Percentiles rank a stretch among this genome's conserved stretches.
phyloP scores from a whole-genome alignment of 495 filamentous ascomycete species.

The Oidiodendron maius region DNA sequence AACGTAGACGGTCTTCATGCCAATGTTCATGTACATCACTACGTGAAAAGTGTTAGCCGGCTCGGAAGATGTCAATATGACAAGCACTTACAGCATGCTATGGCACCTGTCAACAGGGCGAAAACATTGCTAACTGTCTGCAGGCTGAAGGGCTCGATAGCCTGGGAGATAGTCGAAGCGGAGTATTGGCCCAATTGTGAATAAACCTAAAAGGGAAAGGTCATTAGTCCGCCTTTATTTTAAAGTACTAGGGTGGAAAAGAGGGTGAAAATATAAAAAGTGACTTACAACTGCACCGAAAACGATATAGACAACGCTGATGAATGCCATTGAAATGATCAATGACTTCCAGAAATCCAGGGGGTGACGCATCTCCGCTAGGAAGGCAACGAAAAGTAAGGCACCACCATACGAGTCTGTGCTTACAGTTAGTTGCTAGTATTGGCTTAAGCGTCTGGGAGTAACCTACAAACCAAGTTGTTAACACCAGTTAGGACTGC shows the following conservation, averaged over 20 bases:
- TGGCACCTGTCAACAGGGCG: constrained; percentile 39
- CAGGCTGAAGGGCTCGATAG: constrained; percentile 30
- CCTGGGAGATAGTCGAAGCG: constrained; percentile 39
- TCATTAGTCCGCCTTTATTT: too few species aligned
- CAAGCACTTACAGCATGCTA: too few species aligned
- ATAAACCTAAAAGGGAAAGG: too few species aligned
- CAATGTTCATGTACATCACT: constrained; percentile 58
- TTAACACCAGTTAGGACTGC: constrained; percentile 48
- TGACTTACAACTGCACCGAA: constrained; percentile 52
- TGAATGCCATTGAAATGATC: constrained; percentile 47
- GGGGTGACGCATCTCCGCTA: constrained; percentile 59
- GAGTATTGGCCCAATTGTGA: constrained; percentile 45
- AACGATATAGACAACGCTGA: constrained; percentile 44
- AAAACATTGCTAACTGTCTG: constrained; percentile 49
- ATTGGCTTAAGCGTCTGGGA: background rate
- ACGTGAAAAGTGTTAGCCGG: too few species aligned
- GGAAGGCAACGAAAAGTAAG: constrained; percentile 55
- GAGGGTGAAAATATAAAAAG: too few species aligned
- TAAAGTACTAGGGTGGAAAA: too few species aligned
- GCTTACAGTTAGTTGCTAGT: background rate
- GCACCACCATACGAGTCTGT: constrained; percentile 47
- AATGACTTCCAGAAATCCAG: constrained; percentile 57
- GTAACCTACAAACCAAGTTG: constrained; percentile 32
- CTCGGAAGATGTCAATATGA: too few species aligned
- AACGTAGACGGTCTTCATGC: constrained; percentile 55